These are phyloP conservation scores for Brassica juncea DNA, from an alignment of 345 rosid species.

Conservation along the genomic window DNA sequence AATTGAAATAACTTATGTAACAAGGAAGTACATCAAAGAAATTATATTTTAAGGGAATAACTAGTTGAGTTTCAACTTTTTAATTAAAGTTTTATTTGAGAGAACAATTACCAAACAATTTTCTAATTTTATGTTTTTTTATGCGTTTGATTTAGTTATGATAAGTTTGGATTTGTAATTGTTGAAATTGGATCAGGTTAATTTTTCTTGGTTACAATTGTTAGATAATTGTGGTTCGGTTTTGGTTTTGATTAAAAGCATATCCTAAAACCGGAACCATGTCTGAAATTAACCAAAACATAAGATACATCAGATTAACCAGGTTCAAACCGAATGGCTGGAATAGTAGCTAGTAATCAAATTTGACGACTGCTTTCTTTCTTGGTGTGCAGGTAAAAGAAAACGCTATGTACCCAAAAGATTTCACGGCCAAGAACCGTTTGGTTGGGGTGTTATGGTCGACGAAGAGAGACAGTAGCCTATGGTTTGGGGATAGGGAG, in stretches of 20 bases:
- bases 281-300: not conserved
- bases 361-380: not conserved
- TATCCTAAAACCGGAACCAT: not conserved
- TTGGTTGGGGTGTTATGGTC: constrained; percentile 86
- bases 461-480: constrained; percentile 80
- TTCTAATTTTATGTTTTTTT: not conserved
- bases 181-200: not conserved
- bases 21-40: not conserved
- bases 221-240: not conserved
- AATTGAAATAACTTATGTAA: not conserved
- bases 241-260: not conserved
- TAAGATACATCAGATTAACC: not conserved
- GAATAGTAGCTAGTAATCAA: not conserved
- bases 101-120: not conserved
- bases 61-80: not conserved
- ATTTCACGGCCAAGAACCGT: constrained; percentile 71
- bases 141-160: not conserved
- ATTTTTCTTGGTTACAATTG: not conserved
- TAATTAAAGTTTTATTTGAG: not conserved
- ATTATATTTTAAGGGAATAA: not conserved
- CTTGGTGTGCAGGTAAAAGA: constrained; percentile 69
- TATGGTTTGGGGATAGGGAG: constrained; percentile 83
- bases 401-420: constrained; percentile 50
- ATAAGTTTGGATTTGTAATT: not conserved
- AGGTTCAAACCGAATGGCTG: not conserved